Conservation (phyloP, 2,329 filamentous ascomycete species). For the Fusarium gaditjirri region DNA sequence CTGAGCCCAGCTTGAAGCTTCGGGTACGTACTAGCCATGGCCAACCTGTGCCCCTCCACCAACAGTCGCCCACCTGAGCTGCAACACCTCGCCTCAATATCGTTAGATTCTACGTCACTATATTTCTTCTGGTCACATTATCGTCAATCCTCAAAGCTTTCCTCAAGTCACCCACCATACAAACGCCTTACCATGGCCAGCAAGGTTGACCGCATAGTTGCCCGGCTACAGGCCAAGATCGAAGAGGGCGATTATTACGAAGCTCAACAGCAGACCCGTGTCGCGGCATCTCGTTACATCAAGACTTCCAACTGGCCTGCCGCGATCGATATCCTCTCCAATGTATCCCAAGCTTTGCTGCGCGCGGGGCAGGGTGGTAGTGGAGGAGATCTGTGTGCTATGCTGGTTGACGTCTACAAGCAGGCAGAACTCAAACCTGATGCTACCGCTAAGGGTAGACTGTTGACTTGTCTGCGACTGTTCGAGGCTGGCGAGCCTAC, state of each 20-base stretch:
- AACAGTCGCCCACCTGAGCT: constrained; percentile 17
- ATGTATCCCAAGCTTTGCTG: constrained; percentile 85
- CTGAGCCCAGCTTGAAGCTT: constrained; percentile 17
- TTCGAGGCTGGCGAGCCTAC: constrained; percentile 89
- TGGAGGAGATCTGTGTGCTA: constrained; percentile 87
- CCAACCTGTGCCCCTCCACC: constrained; percentile 36
- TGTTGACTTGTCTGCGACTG: constrained; percentile 81
- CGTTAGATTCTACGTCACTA: constrained; percentile 33
- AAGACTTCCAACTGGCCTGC: constrained; percentile 86
- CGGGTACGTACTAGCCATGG: constrained; percentile 21
- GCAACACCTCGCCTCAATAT: constrained; percentile 20
- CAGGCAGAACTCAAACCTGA: constrained; percentile 85
- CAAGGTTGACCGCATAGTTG: constrained; percentile 63
- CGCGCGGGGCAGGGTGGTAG: constrained; percentile 94
- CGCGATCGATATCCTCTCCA: constrained; percentile 87
- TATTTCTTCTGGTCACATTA: not conserved
- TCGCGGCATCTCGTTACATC: constrained; percentile 92
- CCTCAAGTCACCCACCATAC: not conserved
- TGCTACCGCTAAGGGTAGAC: constrained; percentile 75
- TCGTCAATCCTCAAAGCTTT: not conserved
- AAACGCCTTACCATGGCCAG: constrained; percentile 49
- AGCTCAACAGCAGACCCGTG: constrained; percentile 96
- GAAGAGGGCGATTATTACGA: constrained; percentile 95
- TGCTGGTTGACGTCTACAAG: constrained; percentile 90
- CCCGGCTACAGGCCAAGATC: constrained; percentile 84